These are phyloP conservation scores for Pseudogymnoascus sp. DNA, from an alignment of 2,329 filamentous ascomycete genomes.

Conservation along the genomic window DNA sequence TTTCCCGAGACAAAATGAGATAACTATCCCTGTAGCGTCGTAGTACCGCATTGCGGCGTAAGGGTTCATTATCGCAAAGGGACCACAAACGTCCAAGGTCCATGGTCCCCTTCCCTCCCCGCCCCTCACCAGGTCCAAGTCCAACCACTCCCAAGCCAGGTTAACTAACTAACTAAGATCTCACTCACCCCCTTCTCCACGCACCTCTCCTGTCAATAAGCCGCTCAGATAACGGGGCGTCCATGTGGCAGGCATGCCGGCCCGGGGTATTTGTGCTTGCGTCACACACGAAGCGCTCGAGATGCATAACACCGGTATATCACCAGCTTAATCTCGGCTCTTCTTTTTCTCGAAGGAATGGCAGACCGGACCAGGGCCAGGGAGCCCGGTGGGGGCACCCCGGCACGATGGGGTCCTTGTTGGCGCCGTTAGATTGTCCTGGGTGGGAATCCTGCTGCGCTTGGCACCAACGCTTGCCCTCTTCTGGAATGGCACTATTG, in stretches of 20 bases:
- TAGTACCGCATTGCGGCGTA: not conserved
- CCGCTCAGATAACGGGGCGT: not conserved
- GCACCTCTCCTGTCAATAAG: slow-evolving; percentile 4
- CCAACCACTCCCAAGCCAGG: not conserved
- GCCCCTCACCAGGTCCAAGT: not conserved
- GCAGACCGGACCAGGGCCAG: not conserved
- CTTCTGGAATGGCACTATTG: slow-evolving; percentile 7
- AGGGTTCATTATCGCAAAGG: not conserved
- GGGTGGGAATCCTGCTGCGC: not conserved
- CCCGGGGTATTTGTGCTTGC: not conserved
- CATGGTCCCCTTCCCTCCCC: not conserved
- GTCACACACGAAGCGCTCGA: not conserved
- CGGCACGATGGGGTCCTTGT: not conserved
- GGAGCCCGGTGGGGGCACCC: not conserved
- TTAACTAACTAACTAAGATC: not conserved
- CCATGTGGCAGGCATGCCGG: not conserved
- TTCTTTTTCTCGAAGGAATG: slow-evolving; percentile 8
- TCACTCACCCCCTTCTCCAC: not conserved
- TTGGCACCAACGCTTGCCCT: not conserved
- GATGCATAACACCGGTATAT: slow-evolving; percentile 5
- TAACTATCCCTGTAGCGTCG: not conserved
- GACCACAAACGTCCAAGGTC: not conserved
- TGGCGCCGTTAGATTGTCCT: slow-evolving; percentile 4
- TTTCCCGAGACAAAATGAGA: slow-evolving; percentile 4
- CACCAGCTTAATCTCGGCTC: slow-evolving; percentile 1